Percentiles rank a stretch among this genome's conserved stretches.
These are phyloP conservation scores for Pestalotiopsis sp. DNA, from an alignment of 2,329 filamentous ascomycete species.

Conservation along the genomic window DNA sequence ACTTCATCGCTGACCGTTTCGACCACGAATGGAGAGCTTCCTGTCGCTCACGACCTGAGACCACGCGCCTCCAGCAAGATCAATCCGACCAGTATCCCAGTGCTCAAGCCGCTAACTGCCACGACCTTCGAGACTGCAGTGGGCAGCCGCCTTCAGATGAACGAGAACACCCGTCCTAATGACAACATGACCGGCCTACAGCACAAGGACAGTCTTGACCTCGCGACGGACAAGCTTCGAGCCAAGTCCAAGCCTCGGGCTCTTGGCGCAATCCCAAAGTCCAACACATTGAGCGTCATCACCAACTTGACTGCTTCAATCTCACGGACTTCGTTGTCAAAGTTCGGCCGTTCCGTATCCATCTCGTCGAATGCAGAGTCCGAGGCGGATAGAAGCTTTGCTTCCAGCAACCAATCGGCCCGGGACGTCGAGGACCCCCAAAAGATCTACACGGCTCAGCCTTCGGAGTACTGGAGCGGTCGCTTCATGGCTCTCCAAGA, in stretches of 20 bases:
- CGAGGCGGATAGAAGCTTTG: constrained; percentile 14
- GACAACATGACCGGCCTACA: constrained; percentile 15
- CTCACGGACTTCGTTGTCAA: constrained; percentile 36
- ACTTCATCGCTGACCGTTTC: constrained; percentile 25
- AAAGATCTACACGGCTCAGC: constrained; percentile 44
- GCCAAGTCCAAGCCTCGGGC: constrained; percentile 16
- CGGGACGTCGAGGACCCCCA: constrained; percentile 21
- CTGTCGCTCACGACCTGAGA: neutral
- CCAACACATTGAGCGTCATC: constrained; percentile 47
- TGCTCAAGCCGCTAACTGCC: constrained; percentile 18
- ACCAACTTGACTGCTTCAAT: constrained; percentile 49
- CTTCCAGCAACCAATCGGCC: neutral
- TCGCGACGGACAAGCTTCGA: constrained; percentile 12
- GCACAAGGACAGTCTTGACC: constrained; percentile 20
- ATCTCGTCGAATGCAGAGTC: constrained; percentile 21
- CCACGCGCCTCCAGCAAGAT: constrained; percentile 4
- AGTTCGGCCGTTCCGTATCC: constrained; percentile 43
- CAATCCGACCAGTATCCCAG: constrained; percentile 14
- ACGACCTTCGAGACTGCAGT: constrained; percentile 18
- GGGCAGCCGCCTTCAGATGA: constrained; percentile 11
- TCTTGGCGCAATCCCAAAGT: constrained; percentile 41
- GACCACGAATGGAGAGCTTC: constrained; percentile 21
- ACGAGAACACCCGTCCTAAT: constrained; percentile 29
- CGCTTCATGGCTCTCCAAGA: constrained; percentile 62
- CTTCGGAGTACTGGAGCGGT: constrained; percentile 63